Base-by-base conservation (phyloP, 805 yeast genomes). In the Candida ipomoeae region DNA sequence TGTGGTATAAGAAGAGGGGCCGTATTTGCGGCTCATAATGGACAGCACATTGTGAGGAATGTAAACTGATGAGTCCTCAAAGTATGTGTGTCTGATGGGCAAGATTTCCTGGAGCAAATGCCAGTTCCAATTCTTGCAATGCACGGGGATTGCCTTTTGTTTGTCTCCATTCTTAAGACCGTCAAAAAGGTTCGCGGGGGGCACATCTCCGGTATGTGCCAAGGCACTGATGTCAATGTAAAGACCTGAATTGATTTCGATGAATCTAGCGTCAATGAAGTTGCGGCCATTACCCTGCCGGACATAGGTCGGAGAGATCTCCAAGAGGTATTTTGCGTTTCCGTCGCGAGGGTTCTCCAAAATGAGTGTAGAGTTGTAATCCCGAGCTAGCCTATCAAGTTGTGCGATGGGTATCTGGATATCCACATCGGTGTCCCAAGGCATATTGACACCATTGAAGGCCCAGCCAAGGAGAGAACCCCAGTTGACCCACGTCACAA, bases 71-170 rank as follows among this genome's bases (percentile, higher is more conserved):
- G 68, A 64, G 11, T 70, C 73, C 55, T 70, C 75, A 40, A 70
- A 70, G 48, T 57, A 68, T 2, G 72, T 62, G 43, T 68, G 71
- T 45, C 71, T 60, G 15, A 70, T 52, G 3, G 75, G 75, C 10
- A 68, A 57, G 26, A 70, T 53, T 49, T 70, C 73, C n/a, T 63
- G 64, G 14, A 68, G 55, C 14, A 68, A 55, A 50, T 68, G 71
- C 74, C 73, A 70, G 53, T 70, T 69, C 67, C 69, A 70, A 53
- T 70, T 60, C 46, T 70, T 70, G 58, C 75, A 70, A 50, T 69
- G 70, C 14, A 70, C 71, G 17, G 62, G 55, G 49, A 62, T 61
- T 14, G 63, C 43, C 20, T 18, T 35, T 10, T 36, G 26, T 21
- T 42, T 44, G 23, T 46, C 42, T 3, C 39, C 44, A 10, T 51